Conservation (phyloP, 345 rosid species). For the Kandelia obovata region DNA sequence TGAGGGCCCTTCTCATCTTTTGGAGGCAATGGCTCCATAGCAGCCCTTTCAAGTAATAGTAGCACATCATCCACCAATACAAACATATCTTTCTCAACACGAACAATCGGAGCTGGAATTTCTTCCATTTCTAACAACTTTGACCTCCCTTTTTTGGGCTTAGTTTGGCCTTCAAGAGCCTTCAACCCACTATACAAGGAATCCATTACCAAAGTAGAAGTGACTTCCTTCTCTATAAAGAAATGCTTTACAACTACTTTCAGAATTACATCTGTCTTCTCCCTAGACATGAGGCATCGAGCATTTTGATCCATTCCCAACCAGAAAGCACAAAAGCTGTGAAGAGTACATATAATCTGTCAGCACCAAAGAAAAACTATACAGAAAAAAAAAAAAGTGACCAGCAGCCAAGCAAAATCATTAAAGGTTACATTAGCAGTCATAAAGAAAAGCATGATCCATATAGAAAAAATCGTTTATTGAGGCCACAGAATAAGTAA, state of each 20-base stretch:
- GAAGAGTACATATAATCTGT: slow-evolving; percentile 16
- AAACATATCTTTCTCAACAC: slow-evolving; percentile 68
- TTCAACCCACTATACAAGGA: slow-evolving; percentile 93
- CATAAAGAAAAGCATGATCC: not conserved
- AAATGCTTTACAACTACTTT: slow-evolving; percentile 84
- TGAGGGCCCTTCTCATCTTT: slow-evolving; percentile 86
- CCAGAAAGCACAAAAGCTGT: slow-evolving; percentile 90
- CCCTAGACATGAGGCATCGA: slow-evolving; percentile 70
- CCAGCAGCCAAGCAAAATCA: not conserved
- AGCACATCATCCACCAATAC: slow-evolving; percentile 80
- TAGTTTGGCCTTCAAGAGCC: slow-evolving; percentile 85
- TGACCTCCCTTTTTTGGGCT: slow-evolving; percentile 52
- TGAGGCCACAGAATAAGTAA: too few species aligned
- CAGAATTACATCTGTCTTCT: slow-evolving; percentile 71
- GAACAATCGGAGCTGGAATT: slow-evolving; percentile 71
- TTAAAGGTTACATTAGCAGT: not conserved
- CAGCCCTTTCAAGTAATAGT: slow-evolving; percentile 69
- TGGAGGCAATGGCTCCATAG: slow-evolving; percentile 73
- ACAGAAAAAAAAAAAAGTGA: not conserved
- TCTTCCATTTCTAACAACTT: slow-evolving; percentile 57
- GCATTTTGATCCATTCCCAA: slow-evolving; percentile 67
- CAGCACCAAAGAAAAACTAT: slow-evolving; percentile 1
- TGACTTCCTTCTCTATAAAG: slow-evolving; percentile 88
- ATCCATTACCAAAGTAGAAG: slow-evolving; percentile 98
- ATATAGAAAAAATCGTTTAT: too few species aligned